A percentile compares a stretch with the other conserved stretches of the same genome.
Conservation (phyloP, 805 yeast species). For the Suhomyces xylopsoci region DNA sequence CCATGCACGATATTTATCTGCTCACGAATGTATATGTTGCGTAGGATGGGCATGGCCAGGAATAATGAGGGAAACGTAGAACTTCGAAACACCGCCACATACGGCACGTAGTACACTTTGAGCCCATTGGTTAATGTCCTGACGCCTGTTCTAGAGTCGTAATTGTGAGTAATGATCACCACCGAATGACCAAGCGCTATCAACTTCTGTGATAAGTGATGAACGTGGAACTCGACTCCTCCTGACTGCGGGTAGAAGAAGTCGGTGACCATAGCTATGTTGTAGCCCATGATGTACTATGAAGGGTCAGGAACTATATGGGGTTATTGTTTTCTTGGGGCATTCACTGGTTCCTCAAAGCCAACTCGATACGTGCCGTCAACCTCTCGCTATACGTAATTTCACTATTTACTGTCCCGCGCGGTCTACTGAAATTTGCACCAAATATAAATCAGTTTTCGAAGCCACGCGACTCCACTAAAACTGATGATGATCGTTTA, state of each 20-base stretch:
- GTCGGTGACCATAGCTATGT: slow-evolving; percentile 80
- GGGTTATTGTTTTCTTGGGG: neutral
- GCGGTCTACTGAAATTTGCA: neutral
- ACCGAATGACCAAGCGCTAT: slow-evolving; percentile 83
- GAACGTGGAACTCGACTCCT: slow-evolving; percentile 94
- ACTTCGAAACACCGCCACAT: slow-evolving; percentile 73
- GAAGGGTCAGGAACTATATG: neutral
- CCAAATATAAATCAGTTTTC: neutral
- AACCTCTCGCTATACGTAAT: neutral
- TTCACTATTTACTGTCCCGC: neutral
- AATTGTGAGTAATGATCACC: slow-evolving; percentile 82
- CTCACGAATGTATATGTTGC: slow-evolving; percentile 86
- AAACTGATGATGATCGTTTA: neutral
- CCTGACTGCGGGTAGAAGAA: slow-evolving; percentile 99
- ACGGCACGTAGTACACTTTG: slow-evolving; percentile 89
- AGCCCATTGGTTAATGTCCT: slow-evolving; percentile 84
- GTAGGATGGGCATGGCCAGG: slow-evolving; percentile 76
- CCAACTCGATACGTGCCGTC: neutral
- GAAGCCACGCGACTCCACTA: neutral
- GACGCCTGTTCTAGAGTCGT: slow-evolving; percentile 78
- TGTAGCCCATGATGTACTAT: slow-evolving; percentile 21
- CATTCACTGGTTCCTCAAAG: neutral
- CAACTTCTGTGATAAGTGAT: slow-evolving; percentile 82
- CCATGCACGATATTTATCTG: slow-evolving; percentile 88
- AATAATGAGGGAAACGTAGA: slow-evolving; percentile 88